Evolutionary conservation across 352 stramenopile genomes (phyloP).

Genomic region (Phytopythium sindhum): DNA sequence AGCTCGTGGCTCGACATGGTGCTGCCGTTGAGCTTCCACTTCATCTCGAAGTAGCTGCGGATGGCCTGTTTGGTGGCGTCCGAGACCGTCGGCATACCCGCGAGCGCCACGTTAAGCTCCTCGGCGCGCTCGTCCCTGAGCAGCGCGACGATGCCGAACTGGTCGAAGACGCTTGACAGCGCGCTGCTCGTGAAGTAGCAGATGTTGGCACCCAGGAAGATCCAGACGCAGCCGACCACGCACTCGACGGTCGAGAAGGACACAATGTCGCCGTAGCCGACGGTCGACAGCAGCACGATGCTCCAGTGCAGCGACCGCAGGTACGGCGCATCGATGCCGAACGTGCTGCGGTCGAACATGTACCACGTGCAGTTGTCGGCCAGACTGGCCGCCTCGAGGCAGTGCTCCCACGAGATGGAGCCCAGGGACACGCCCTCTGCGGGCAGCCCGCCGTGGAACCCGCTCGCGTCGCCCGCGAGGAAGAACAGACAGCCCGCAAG

Average conservation of each 20-base stretch:
- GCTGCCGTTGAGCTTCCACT: slow-evolving; percentile 72
- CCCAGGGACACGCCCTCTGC: slow-evolving; percentile 15
- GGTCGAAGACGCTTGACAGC: slow-evolving; percentile 51
- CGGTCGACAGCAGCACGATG: slow-evolving; percentile 64
- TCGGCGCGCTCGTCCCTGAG: slow-evolving; percentile 54
- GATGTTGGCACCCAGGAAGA: slow-evolving; percentile 69
- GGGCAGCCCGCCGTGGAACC: slow-evolving; percentile 45
- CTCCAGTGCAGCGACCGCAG: slow-evolving; percentile 67
- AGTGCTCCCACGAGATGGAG: slow-evolving; percentile 35
- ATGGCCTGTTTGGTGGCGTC: slow-evolving; percentile 49
- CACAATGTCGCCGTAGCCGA: slow-evolving; percentile 68
- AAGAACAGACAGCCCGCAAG: slow-evolving; percentile 60
- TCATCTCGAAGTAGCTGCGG: slow-evolving; percentile 64
- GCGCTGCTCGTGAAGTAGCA: slow-evolving; percentile 68
- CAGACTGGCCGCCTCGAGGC: slow-evolving; percentile 43
- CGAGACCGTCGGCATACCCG: slow-evolving; percentile 35
- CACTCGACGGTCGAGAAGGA: slow-evolving; percentile 57
- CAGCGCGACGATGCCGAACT: slow-evolving; percentile 41
- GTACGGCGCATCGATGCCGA: slow-evolving; percentile 57
- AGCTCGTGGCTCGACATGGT: slow-evolving; percentile 49
- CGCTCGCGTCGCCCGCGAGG: slow-evolving; percentile 34
- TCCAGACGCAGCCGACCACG: slow-evolving; percentile 56
- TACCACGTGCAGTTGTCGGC: slow-evolving; percentile 73
- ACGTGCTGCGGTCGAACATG: slow-evolving; percentile 59
- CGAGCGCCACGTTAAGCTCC: slow-evolving; percentile 56